Percentiles rank a stretch among this genome's conserved stretches.
Conservation (phyloP, 345 rosid genomes). For the Anastatica hierochuntica region DNA sequence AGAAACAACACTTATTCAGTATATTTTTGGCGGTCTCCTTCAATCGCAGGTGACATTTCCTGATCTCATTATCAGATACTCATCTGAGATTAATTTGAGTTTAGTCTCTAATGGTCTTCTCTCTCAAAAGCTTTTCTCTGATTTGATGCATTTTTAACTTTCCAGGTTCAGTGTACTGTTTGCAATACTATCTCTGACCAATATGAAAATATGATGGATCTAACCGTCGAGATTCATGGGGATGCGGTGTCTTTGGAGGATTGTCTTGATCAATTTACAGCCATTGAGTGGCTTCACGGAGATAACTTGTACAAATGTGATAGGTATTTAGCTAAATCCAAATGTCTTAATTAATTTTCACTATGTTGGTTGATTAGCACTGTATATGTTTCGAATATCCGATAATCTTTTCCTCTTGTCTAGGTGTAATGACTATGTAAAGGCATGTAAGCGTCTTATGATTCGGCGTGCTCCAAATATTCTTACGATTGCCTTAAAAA, state of each 20-base stretch:
- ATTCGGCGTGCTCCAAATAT: slow-evolving; percentile 66
- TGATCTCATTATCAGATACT: too few relatives aligned
- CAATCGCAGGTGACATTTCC: slow-evolving; percentile 72
- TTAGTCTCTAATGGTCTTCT: not conserved
- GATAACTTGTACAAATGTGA: slow-evolving; percentile 98
- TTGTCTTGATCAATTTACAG: slow-evolving; percentile 88
- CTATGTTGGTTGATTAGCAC: too few relatives aligned
- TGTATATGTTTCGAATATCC: too few relatives aligned
- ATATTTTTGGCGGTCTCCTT: slow-evolving; percentile 88
- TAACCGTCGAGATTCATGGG: slow-evolving; percentile 91
- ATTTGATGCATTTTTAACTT: not conserved
- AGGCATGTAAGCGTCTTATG: slow-evolving; percentile 89
- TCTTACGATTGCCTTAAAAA: slow-evolving; percentile 90
- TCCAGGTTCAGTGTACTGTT: slow-evolving; percentile 67
- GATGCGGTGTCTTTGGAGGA: slow-evolving; percentile 85
- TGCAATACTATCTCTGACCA: slow-evolving; percentile 72
- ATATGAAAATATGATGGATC: slow-evolving; percentile 96
- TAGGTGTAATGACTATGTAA: slow-evolving; percentile 88
- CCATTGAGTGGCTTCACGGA: slow-evolving; percentile 79
- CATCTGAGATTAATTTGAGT: too few relatives aligned
- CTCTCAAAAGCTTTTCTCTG: slow-evolving; percentile 1
- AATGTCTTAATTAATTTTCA: too few relatives aligned
- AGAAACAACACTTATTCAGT: slow-evolving; percentile 90
- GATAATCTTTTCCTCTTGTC: not conserved
- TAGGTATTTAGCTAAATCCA: slow-evolving; percentile 50